Conservation (phyloP, 208 protist genomes). For the Crithidia bombi region DNA sequence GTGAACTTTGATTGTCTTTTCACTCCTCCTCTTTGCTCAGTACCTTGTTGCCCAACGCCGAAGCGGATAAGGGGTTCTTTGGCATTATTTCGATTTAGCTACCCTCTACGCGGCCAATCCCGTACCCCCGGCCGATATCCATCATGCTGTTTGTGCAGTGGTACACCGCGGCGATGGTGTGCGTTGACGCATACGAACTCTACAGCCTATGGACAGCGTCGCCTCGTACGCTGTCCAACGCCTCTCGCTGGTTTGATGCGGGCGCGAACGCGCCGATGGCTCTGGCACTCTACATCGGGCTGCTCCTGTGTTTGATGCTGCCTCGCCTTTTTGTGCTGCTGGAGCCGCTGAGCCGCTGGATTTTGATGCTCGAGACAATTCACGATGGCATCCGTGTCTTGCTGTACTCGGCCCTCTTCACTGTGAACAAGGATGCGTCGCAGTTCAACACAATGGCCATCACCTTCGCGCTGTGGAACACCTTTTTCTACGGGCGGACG, state of each 20-base stretch:
- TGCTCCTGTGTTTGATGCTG: constrained; percentile 52
- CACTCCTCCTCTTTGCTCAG: too few species aligned
- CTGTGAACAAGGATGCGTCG: constrained; percentile 36
- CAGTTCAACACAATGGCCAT: constrained; percentile 67
- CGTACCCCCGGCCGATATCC: too few species aligned
- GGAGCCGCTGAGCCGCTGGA: constrained; percentile 65
- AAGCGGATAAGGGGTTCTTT: too few species aligned
- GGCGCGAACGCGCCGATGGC: constrained; percentile 46
- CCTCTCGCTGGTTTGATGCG: constrained; percentile 54
- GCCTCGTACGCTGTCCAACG: constrained; percentile 24
- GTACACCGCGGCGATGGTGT: constrained; percentile 49
- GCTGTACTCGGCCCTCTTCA: constrained; percentile 49
- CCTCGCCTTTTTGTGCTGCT: constrained; percentile 53
- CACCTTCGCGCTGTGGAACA: constrained; percentile 59
- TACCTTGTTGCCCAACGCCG: background rate
- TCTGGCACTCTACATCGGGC: constrained; percentile 35
- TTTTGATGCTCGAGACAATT: constrained; percentile 49
- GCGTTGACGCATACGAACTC: constrained; percentile 41
- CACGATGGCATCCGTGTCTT: constrained; percentile 51
- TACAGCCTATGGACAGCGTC: constrained; percentile 33
- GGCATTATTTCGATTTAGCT: too few species aligned
- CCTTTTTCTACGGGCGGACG: constrained; percentile 48
- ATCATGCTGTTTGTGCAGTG: constrained; percentile 55
- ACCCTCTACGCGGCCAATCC: too few species aligned
- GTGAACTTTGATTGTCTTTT: too few species aligned